Base-by-base conservation (phyloP, 495 filamentous ascomycete genomes). In the Xylaria scruposa region DNA sequence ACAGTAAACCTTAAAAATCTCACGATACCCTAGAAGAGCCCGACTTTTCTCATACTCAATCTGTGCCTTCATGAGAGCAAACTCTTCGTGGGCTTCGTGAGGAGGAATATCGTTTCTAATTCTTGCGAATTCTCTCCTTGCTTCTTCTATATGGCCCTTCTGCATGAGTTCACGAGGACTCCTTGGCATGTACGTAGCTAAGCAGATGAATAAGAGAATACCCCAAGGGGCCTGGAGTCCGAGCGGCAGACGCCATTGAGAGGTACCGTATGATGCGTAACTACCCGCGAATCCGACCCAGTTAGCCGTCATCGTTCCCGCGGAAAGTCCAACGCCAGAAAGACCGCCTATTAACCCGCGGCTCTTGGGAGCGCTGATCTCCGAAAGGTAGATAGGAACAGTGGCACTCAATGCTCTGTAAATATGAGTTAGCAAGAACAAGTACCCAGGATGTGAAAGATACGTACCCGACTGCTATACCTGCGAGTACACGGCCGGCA, bases 1-100 rank as follows among this genome's bases (percentile, higher is more conserved):
- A 31, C 85, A 78, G 70, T 85, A 90, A 26, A 88, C 49, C 59
- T 73, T 81, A 54, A 86, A 89, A 58, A 89, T 85, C 74, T 89
- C 88, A 40, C 74, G 74, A 58, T 84, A 86, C 21, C 86, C 84
- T 31, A 78, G 85, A 72, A 88, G 81, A 75, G 89, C 87, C 26
- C 88, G 78, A 70, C 85, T 78, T 83, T 86, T 88, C 78, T 90
- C 88, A 77, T 87, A 90, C 75, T 90, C 85, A 72, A 90, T 90
- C 77, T 89, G 87, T 2, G 82, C 82, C 72, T 81, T 75, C 87
- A 89, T 90, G 24, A 85, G 75, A 10, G 77, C 76, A 76, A 90
- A 90, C 70, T 90, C 88, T 70, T 87, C 82, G 15, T 85, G 81
- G 42, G 85, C 76, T 69, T 89, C 86, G 53, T 83, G 77, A 24